Conservation (phyloP, 257 asterid genomes). For the Lycium barbarum region DNA sequence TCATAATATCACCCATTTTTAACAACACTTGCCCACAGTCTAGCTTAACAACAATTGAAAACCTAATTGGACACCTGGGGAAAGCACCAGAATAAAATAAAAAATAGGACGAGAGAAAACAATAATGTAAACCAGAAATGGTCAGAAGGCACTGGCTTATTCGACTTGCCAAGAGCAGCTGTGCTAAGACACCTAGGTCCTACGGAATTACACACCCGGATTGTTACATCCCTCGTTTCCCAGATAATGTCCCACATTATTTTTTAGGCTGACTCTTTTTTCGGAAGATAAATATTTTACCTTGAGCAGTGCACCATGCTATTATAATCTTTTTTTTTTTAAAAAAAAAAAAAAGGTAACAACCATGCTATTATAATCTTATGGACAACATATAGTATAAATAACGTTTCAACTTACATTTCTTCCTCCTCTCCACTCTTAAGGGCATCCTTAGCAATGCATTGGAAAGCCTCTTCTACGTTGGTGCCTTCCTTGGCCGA, state of each 20-base stretch:
- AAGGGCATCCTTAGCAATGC: conserved; percentile 90
- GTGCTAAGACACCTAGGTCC: not conserved
- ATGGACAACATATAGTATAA: not conserved
- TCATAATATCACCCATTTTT: not conserved
- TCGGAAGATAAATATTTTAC: not conserved
- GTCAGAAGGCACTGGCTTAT: not conserved
- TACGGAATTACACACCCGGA: not conserved
- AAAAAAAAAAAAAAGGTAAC: too few species aligned
- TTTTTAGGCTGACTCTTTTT: not conserved
- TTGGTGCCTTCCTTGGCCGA: conserved; percentile 97
- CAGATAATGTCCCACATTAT: not conserved
- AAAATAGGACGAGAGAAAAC: not conserved
- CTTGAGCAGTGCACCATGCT: not conserved
- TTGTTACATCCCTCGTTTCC: not conserved
- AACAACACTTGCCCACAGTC: not conserved
- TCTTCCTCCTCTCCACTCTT: conserved; percentile 95
- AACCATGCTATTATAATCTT: not conserved
- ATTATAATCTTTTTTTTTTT: not conserved
- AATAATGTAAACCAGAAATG: not conserved
- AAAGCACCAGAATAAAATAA: not conserved
- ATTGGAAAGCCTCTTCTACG: conserved; percentile 97
- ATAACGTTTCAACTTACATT: conserved; percentile 59
- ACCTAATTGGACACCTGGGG: not conserved
- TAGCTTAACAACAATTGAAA: not conserved
- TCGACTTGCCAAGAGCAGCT: not conserved